Evolutionary conservation across 495 filamentous ascomycete genomes (phyloP).

Genomic region (Cladorrhinum samala): DNA sequence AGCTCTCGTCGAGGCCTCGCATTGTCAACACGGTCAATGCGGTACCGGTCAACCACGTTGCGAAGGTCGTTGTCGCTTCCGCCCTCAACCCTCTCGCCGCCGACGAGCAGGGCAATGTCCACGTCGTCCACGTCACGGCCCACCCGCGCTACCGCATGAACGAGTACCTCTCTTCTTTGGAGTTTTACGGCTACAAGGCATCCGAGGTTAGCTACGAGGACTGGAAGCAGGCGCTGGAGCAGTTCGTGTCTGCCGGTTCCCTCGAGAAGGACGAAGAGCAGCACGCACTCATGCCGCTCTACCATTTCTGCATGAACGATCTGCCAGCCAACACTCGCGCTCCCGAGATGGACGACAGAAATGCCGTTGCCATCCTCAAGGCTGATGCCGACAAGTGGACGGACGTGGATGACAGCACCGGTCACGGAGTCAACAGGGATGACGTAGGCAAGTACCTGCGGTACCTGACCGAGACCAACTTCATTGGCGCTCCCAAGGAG

Average conservation of each 20-base stretch:
- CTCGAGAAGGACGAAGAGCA: conserved; percentile 52
- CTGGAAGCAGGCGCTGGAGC: conserved; percentile 51
- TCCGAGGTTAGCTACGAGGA: conserved; percentile 59
- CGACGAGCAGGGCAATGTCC: conserved; percentile 38
- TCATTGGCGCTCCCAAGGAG: conserved; percentile 53
- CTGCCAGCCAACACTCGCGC: conserved; percentile 73
- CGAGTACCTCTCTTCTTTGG: conserved; percentile 64
- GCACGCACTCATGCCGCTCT: conserved; percentile 77
- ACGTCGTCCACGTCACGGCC: conserved; percentile 55
- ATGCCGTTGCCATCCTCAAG: conserved; percentile 58
- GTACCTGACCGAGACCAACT: conserved; percentile 66
- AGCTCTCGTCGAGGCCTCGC: conserved; percentile 63
- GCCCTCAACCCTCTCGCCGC: conserved; percentile 56
- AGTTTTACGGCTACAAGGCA: conserved; percentile 71
- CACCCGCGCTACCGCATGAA: conserved; percentile 77
- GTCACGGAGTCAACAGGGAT: conserved; percentile 58
- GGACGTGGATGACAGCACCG: conserved; percentile 55
- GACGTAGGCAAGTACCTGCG: conserved; percentile 66
- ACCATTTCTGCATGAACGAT: conserved; percentile 75
- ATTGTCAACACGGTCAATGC: conserved; percentile 88
- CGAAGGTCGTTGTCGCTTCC: conserved; percentile 67
- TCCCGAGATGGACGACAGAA: conserved; percentile 72
- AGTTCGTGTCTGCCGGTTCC: conserved; percentile 53
- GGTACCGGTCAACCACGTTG: conserved; percentile 83
- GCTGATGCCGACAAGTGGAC: conserved; percentile 55